phyloP scores from a whole-genome alignment of 177 flowering plant genomes.

The Viscum album region DNA sequence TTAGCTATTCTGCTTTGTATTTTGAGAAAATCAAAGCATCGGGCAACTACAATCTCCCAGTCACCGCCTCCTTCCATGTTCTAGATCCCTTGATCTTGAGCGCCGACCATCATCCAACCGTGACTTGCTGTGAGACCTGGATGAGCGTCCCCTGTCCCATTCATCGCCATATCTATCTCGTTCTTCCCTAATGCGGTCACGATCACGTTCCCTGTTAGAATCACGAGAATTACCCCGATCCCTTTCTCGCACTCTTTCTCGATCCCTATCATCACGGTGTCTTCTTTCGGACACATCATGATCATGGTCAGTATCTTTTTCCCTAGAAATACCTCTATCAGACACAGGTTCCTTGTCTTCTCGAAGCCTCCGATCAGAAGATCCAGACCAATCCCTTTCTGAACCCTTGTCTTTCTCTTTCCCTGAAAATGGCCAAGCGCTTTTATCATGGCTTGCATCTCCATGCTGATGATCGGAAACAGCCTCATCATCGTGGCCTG shows the following conservation, averaged over 20 bases:
- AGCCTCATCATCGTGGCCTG: constrained; percentile 85
- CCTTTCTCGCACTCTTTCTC: constrained; percentile 34
- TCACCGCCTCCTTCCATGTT: constrained; percentile 65
- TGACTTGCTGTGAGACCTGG: constrained; percentile 60
- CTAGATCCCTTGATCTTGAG: constrained; percentile 68
- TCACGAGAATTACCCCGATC: constrained; percentile 28
- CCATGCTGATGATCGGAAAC: constrained; percentile 79
- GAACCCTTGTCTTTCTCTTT: constrained; percentile 68
- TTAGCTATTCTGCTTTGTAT: neutral
- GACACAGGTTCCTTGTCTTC: constrained; percentile 58
- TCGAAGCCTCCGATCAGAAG: constrained; percentile 59
- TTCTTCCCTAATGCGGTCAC: constrained; percentile 17
- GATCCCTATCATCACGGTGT: constrained; percentile 46
- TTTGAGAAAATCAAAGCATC: neutral
- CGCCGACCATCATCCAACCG: constrained; percentile 58
- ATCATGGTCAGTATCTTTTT: constrained; percentile 48
- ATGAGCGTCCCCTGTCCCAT: constrained; percentile 19
- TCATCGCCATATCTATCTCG: neutral
- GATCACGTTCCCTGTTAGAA: constrained; percentile 39
- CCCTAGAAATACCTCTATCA: constrained; percentile 52
- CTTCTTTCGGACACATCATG: constrained; percentile 67
- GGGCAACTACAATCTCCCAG: constrained; percentile 36
- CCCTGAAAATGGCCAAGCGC: constrained; percentile 31
- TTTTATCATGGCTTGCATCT: constrained; percentile 65
- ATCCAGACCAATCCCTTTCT: constrained; percentile 63